A percentile compares a stretch with the other conserved stretches of the same genome.
Conservation (phyloP, 1,139 yeast species). For the Sugiyamaella neomexicana region DNA sequence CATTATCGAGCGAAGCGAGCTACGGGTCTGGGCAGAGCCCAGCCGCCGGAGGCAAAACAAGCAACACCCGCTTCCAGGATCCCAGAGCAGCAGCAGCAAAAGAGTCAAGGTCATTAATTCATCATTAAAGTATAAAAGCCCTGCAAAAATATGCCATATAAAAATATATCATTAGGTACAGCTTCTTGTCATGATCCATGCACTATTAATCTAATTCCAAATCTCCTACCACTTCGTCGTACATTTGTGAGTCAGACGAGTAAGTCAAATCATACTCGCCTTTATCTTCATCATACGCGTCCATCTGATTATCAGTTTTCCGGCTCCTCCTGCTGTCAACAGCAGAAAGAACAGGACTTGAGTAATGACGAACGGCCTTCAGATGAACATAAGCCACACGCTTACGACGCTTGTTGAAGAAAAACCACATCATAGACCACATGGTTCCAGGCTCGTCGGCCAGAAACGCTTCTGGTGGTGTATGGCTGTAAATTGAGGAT, state of each 20-base stretch:
- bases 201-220: constrained; percentile 40
- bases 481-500: constrained; percentile 74
- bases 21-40: background rate
- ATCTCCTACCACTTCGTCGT: constrained; percentile 44
- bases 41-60: background rate
- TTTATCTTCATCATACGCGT: constrained; percentile 39
- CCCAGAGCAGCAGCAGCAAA: background rate
- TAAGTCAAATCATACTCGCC: constrained; percentile 52
- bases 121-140: background rate
- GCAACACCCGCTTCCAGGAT: too few relatives aligned
- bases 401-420: constrained; percentile 85
- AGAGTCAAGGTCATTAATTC: background rate
- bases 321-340: constrained; percentile 28
- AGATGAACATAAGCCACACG: constrained; percentile 83
- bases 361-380: constrained; percentile 38
- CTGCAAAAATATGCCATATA: background rate
- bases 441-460: constrained; percentile 73
- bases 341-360: constrained; percentile 27
- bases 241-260: constrained; percentile 31
- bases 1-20: background rate
- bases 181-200: background rate
- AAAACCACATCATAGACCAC: constrained; percentile 94
- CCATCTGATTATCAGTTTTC: constrained; percentile 21
- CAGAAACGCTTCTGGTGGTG: constrained; percentile 75
- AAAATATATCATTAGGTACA: background rate